Evolutionary conservation across 768 basidiomycete species (phyloP).

Genomic region (Mycena polygramma): DNA sequence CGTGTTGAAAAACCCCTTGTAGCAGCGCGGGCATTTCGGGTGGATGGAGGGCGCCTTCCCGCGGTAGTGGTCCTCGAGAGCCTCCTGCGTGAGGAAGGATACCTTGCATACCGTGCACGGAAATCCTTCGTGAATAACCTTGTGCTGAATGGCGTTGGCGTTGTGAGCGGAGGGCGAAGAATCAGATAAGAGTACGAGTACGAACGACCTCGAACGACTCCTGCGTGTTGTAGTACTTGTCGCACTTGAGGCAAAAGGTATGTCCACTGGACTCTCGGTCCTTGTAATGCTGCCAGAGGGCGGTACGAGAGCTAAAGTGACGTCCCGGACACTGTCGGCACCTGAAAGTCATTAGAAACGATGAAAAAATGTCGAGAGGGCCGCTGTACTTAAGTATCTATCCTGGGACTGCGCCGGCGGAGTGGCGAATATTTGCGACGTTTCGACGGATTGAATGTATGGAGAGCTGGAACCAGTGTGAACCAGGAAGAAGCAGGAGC

Average conservation of each 20-base stretch:
- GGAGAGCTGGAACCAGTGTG: not conserved
- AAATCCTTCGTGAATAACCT: not conserved
- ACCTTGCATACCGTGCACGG: not conserved
- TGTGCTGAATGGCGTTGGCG: slow-evolving; percentile 13
- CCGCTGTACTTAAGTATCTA: slow-evolving; percentile 2
- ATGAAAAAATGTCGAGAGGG: not conserved
- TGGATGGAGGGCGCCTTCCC: slow-evolving; percentile 53
- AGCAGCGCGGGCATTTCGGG: slow-evolving; percentile 61
- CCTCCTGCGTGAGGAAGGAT: slow-evolving; percentile 48
- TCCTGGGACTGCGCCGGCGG: slow-evolving; percentile 4
- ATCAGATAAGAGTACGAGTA: slow-evolving; percentile 4
- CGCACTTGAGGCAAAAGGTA: slow-evolving; percentile 7
- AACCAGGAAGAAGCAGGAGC: not conserved
- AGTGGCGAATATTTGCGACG: not conserved
- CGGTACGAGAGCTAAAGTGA: not conserved
- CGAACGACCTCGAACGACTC: not conserved
- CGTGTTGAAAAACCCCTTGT: slow-evolving; percentile 56
- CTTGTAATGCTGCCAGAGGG: slow-evolving; percentile 3
- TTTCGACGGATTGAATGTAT: not conserved
- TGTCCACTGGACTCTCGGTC: not conserved
- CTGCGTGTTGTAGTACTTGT: not conserved
- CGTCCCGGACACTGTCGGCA: not conserved
- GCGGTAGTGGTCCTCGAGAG: slow-evolving; percentile 61
- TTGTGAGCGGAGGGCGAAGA: too few relatives aligned
- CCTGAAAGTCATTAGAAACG: slow-evolving; percentile 3